Conservation (phyloP, 2,329 filamentous ascomycete species). For the Rhynchosporium graminicola region DNA sequence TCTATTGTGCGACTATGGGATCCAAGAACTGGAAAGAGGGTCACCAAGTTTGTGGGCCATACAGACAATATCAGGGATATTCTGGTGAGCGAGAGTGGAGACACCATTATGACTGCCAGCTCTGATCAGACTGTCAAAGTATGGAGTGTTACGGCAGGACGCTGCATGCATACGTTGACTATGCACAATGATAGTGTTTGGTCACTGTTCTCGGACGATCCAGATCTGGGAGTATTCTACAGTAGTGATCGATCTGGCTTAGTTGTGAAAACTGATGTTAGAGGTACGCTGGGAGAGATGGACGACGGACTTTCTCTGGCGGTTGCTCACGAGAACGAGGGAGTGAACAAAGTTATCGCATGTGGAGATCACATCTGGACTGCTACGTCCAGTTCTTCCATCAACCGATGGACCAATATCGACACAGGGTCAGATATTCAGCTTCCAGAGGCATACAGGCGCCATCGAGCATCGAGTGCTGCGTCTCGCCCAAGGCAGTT, state of each 20-base stretch:
- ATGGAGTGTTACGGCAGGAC: slow-evolving; percentile 92
- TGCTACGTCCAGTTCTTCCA: slow-evolving; percentile 71
- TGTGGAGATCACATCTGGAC: slow-evolving; percentile 63
- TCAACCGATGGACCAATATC: slow-evolving; percentile 76
- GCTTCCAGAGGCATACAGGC: slow-evolving; percentile 55
- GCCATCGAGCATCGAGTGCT: slow-evolving; percentile 51
- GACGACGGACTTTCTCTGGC: slow-evolving; percentile 89
- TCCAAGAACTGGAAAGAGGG: slow-evolving; percentile 79
- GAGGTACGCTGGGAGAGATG: slow-evolving; percentile 68
- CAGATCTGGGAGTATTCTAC: slow-evolving; percentile 86
- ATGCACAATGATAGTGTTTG: slow-evolving; percentile 99
- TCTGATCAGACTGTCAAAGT: slow-evolving; percentile 97
- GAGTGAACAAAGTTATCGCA: slow-evolving; percentile 67
- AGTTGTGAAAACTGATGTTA: slow-evolving; percentile 93
- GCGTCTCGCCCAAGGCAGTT: slow-evolving; percentile 44
- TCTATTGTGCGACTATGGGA: slow-evolving; percentile 93
- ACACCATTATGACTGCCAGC: slow-evolving; percentile 90
- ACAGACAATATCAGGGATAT: slow-evolving; percentile 93
- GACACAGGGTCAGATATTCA: slow-evolving; percentile 75
- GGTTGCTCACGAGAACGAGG: slow-evolving; percentile 89
- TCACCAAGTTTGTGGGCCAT: slow-evolving; percentile 96
- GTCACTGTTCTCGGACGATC: slow-evolving; percentile 89
- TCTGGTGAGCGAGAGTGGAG: slow-evolving; percentile 82
- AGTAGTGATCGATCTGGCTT: slow-evolving; percentile 90
- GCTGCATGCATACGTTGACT: slow-evolving; percentile 96